These are phyloP conservation scores for Microsporum audouinii DNA, from an alignment of 2,329 filamentous ascomycete genomes.

Conservation along the genomic window DNA sequence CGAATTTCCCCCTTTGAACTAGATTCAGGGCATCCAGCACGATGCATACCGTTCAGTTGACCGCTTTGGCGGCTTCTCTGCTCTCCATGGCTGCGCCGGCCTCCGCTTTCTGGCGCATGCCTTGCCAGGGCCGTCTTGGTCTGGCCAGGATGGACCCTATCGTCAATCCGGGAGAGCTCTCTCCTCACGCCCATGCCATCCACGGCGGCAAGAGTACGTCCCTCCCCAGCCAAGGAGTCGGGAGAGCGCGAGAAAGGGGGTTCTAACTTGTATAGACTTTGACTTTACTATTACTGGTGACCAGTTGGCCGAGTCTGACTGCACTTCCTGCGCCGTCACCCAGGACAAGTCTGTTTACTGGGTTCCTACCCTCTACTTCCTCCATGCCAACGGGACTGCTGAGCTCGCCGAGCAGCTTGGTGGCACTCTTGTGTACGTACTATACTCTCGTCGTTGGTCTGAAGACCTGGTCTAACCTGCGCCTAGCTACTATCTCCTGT, in stretches of 20 bases:
- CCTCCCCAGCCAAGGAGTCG: not conserved
- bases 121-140: slow-evolving; percentile 60
- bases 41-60: slow-evolving; percentile 6
- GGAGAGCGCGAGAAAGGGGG: not conserved
- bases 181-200: slow-evolving; percentile 61
- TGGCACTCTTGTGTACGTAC: slow-evolving; percentile 71
- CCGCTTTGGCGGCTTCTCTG: slow-evolving; percentile 8
- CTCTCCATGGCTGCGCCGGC: slow-evolving; percentile 21
- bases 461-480: slow-evolving; percentile 5
- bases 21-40: slow-evolving; percentile 1
- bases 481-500: slow-evolving; percentile 70
- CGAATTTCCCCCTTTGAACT: not conserved
- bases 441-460: not conserved
- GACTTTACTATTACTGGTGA: slow-evolving; percentile 45
- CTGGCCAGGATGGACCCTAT: slow-evolving; percentile 68
- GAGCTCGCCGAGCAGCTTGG: slow-evolving; percentile 63
- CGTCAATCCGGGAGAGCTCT: slow-evolving; percentile 48
- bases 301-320: slow-evolving; percentile 50
- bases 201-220: slow-evolving; percentile 65
- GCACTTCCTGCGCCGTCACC: slow-evolving; percentile 68
- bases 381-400: slow-evolving; percentile 54
- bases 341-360: slow-evolving; percentile 86
- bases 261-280: slow-evolving; percentile 48
- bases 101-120: slow-evolving; percentile 79
- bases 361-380: slow-evolving; percentile 69